A percentile compares a stretch with the other conserved stretches of the same genome.
Evolutionary conservation across 305 asterid genomes (phyloP).

Genomic region (Fraxinus dipetala): DNA sequence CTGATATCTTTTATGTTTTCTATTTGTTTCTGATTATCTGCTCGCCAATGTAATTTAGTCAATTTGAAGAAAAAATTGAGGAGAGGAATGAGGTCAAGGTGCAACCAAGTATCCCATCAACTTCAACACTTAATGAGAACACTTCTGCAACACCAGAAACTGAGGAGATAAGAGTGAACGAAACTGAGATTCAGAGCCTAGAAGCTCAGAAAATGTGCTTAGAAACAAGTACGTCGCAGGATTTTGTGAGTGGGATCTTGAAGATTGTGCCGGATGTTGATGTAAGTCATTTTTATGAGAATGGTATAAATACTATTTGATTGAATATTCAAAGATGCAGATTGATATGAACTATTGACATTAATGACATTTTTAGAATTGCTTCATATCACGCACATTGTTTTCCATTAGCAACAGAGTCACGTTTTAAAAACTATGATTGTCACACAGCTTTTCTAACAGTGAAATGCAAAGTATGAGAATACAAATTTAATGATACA

Average conservation of each 20-base stretch:
- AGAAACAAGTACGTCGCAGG: slow-evolving; percentile 67
- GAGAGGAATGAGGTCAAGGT: slow-evolving; percentile 57
- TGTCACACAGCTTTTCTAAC: background rate
- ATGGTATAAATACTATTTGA: background rate
- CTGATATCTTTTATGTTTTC: slow-evolving; percentile 8
- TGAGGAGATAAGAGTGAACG: slow-evolving; percentile 46
- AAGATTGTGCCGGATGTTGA: slow-evolving; percentile 82
- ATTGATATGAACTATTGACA: background rate
- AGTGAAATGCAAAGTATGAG: background rate
- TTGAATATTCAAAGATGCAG: background rate
- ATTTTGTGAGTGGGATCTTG: slow-evolving; percentile 72
- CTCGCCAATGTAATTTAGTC: slow-evolving; percentile 37
- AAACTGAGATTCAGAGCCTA: slow-evolving; percentile 34
- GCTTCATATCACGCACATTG: background rate
- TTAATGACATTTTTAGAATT: background rate
- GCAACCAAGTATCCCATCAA: slow-evolving; percentile 49
- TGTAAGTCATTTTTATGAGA: slow-evolving; percentile 47
- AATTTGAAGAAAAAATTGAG: slow-evolving; percentile 86
- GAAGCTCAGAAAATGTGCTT: slow-evolving; percentile 50
- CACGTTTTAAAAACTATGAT: background rate
- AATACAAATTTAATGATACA: background rate
- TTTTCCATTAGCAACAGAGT: background rate
- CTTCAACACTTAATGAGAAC: slow-evolving; percentile 42
- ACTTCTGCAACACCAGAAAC: slow-evolving; percentile 35
- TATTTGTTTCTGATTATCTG: slow-evolving; percentile 15